These are phyloP conservation scores for Rutstroemia sydowiana DNA, from an alignment of 2,329 filamentous ascomycete genomes.

Conservation along the genomic window DNA sequence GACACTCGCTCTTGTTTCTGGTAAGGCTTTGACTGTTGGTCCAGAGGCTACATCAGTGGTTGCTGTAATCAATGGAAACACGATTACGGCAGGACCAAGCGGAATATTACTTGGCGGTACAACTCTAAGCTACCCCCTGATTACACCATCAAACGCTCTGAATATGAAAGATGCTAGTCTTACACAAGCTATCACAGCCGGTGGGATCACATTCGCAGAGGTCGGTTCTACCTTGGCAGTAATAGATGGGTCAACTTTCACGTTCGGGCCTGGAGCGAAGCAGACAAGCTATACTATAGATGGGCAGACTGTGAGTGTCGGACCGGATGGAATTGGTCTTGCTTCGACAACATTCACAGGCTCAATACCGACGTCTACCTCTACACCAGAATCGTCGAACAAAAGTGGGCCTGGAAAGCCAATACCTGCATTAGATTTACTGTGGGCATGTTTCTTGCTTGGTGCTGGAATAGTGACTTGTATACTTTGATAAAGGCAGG, in stretches of 20 bases:
- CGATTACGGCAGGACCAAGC: conserved; percentile 42
- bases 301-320: conserved; percentile 24
- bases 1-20: conserved; percentile 39
- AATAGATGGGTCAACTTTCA: conserved; percentile 24
- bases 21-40: conserved; percentile 45
- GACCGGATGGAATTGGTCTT: conserved; percentile 25
- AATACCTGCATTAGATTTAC: too few species aligned
- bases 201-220: conserved; percentile 22
- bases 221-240: conserved; percentile 19
- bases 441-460: too few species aligned
- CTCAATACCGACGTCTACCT: background rate
- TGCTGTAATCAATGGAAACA: conserved; percentile 42
- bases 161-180: conserved; percentile 22
- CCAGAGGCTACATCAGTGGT: conserved; percentile 37
- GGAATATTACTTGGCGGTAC: conserved; percentile 34
- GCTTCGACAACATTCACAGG: conserved; percentile 20
- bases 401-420: too few species aligned
- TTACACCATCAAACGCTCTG: conserved; percentile 17
- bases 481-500: too few species aligned
- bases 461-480: too few species aligned
- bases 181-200: conserved; percentile 19
- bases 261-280: conserved; percentile 16
- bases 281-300: conserved; percentile 17
- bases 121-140: conserved; percentile 19
- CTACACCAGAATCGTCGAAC: too few species aligned